These are phyloP conservation scores for Tylopilus sp. DNA, from an alignment of 1,284 basidiomycete species.

Conservation along the genomic window DNA sequence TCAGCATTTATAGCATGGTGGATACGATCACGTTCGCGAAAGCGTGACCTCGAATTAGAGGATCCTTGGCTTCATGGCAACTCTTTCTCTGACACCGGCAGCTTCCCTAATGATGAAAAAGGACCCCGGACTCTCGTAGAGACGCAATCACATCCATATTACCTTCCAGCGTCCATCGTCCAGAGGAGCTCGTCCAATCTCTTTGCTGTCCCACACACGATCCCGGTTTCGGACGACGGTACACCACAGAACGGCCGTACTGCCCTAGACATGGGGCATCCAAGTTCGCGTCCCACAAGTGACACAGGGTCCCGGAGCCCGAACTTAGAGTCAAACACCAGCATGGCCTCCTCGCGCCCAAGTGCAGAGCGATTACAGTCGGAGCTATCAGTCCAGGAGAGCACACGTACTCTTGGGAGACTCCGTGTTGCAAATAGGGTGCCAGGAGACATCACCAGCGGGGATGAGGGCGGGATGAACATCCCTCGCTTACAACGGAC, in stretches of 20 bases:
- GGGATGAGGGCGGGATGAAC: constrained; percentile 47
- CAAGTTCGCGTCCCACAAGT: neutral
- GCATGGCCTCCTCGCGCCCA: constrained; percentile 15
- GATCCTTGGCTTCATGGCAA: constrained; percentile 37
- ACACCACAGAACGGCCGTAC: neutral
- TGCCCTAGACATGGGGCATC: neutral
- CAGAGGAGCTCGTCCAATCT: constrained; percentile 27
- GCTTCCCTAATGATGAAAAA: constrained; percentile 9
- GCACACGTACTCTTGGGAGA: constrained; percentile 48
- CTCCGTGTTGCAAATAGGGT: constrained; percentile 55
- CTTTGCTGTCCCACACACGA: constrained; percentile 22
- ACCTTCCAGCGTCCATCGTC: constrained; percentile 39
- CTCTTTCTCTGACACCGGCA: constrained; percentile 8
- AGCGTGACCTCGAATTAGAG: constrained; percentile 24
- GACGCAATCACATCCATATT: constrained; percentile 21
- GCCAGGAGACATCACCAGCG: constrained; percentile 54
- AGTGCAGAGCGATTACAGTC: constrained; percentile 22
- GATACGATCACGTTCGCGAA: constrained; percentile 39
- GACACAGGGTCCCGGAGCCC: neutral
- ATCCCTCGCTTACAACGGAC: constrained; percentile 4
- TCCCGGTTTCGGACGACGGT: constrained; percentile 8
- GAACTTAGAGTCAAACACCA: neutral
- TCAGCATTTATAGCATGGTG: constrained; percentile 44
- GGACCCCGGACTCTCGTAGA: neutral
- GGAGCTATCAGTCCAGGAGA: constrained; percentile 42